Evolutionary conservation across 2,329 filamentous ascomycete genomes (phyloP).

Genomic region (Chaetomiaceae sp.): DNA sequence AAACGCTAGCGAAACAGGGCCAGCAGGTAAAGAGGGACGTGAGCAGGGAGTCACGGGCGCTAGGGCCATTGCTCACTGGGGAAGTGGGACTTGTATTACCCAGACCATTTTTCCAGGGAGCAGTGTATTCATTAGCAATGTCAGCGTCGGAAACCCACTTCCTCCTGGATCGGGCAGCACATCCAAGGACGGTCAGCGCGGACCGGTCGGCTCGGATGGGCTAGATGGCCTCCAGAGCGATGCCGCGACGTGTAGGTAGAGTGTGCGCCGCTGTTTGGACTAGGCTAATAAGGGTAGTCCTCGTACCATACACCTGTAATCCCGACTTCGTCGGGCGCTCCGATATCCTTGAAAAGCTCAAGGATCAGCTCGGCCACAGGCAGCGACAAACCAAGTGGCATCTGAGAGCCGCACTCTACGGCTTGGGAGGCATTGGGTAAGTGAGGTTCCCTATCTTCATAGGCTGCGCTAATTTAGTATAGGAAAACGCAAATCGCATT

Average conservation of each 20-base stretch:
- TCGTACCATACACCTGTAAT: conserved; percentile 16
- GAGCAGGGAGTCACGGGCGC: conserved; percentile 2
- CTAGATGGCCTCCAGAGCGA: background rate
- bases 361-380: conserved; percentile 1
- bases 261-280: background rate
- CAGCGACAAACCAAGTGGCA: background rate
- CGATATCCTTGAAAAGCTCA: conserved; percentile 5
- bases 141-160: background rate
- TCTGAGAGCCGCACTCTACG: conserved; percentile 17
- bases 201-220: background rate
- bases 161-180: background rate
- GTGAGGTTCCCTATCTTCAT: background rate
- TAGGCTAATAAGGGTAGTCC: conserved; percentile 9
- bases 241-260: background rate
- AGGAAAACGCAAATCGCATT: conserved; percentile 33
- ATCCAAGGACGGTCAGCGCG: background rate
- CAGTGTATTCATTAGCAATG: conserved; percentile 1
- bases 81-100: conserved; percentile 6
- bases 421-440: conserved; percentile 26
- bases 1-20: conserved; percentile 10
- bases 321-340: conserved; percentile 14
- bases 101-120: conserved; percentile 13
- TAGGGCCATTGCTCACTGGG: background rate
- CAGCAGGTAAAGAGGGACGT: conserved; percentile 7
- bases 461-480: conserved; percentile 2